Evolutionary conservation across 164 flowering plant species (phyloP).

Genomic region (Sextonia rubra): DNA sequence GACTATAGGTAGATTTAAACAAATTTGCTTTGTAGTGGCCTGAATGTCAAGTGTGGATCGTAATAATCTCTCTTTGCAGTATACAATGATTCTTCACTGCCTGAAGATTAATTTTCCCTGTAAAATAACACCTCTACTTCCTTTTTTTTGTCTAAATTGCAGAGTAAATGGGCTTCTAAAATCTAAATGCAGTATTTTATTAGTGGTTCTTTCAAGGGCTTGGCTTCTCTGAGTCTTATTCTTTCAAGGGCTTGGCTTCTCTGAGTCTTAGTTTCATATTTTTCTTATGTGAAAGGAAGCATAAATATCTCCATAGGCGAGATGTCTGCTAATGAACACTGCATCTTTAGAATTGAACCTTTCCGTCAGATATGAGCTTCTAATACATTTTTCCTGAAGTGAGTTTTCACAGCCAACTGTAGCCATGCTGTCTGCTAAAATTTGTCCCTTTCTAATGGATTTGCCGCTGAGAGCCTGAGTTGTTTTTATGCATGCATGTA

Average conservation of each 20-base stretch:
- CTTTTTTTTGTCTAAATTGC: too few species aligned
- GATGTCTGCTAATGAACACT: background rate
- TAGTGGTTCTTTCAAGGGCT: too few species aligned
- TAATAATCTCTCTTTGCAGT: too few species aligned
- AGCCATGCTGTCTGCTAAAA: background rate
- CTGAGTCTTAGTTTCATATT: background rate
- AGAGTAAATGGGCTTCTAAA: too few species aligned
- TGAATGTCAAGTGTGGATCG: background rate
- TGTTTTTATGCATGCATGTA: background rate
- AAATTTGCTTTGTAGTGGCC: background rate
- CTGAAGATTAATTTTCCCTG: too few species aligned
- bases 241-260: background rate
- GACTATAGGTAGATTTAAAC: background rate
- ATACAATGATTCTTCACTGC: too few species aligned
- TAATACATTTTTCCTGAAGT: background rate
- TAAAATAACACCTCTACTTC: too few species aligned
- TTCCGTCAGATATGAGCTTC: background rate
- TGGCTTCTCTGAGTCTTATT: background rate
- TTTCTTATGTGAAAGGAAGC: background rate
- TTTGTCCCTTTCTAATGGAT: background rate
- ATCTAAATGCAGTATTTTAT: too few species aligned
- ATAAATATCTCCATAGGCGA: background rate
- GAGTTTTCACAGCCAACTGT: background rate
- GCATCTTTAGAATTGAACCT: background rate
- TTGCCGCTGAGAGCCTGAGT: background rate